These are phyloP conservation scores for Stereum hirsutum DNA, from an alignment of 1,284 basidiomycete genomes.

Conservation along the genomic window DNA sequence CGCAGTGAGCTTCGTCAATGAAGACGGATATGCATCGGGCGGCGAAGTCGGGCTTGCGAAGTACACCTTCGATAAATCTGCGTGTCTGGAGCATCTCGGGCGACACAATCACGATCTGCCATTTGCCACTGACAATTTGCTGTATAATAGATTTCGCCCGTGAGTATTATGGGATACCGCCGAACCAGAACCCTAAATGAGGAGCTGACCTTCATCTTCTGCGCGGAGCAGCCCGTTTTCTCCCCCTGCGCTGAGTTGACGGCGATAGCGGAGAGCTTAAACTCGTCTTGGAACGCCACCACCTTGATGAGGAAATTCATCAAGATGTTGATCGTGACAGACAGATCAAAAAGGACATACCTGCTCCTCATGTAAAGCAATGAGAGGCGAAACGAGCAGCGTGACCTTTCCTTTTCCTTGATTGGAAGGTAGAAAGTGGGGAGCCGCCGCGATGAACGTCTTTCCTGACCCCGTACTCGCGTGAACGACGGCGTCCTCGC, in stretches of 20 bases:
- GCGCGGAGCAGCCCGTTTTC: neutral
- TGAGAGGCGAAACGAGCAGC: conserved; percentile 25
- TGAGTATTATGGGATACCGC: conserved; percentile 10
- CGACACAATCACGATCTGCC: conserved; percentile 27
- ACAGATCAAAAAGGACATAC: conserved; percentile 13
- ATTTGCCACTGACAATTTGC: conserved; percentile 21
- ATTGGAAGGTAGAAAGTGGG: conserved; percentile 6
- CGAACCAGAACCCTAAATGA: neutral
- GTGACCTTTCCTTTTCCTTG: conserved; percentile 19
- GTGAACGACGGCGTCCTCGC: conserved; percentile 10
- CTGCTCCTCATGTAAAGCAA: conserved; percentile 29
- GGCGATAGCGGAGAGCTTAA: conserved; percentile 20
- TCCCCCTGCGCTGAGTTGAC: conserved; percentile 25
- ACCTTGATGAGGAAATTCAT: conserved; percentile 11
- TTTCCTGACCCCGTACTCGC: conserved; percentile 12
- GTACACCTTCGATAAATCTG: conserved; percentile 21
- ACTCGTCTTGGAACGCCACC: conserved; percentile 19
- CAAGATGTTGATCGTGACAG: neutral
- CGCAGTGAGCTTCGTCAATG: conserved; percentile 29
- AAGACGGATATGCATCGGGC: conserved; percentile 20
- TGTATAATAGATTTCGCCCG: conserved; percentile 17
- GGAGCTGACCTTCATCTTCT: neutral
- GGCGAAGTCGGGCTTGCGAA: conserved; percentile 21
- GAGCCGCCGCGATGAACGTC: conserved; percentile 12
- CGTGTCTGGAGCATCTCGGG: conserved; percentile 29